Evolutionary conservation across 2,329 filamentous ascomycete species (phyloP), one percentile per base, ranked within the genome.

Genomic region (Pseudodiploospora longispora): DNA sequence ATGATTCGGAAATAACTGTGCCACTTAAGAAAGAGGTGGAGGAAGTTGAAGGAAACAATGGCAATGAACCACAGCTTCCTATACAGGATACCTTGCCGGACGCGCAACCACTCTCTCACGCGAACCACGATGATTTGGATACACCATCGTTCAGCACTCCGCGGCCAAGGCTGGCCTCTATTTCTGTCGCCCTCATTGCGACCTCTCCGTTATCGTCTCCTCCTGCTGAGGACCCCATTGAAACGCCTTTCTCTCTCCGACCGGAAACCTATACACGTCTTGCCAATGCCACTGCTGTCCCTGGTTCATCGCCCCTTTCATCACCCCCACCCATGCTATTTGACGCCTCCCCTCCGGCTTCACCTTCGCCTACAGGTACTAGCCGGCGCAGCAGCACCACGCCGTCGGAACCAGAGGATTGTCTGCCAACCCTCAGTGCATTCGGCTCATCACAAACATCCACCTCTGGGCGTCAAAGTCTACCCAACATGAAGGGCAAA

Each of bases 401-500:
- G 35, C 66, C 62, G 0, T 73, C 72, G 0, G 69, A 73, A 35
- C 62, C 65, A 2, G 71, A 72, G 29, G 70, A 71, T 38, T 64
- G 64, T 5, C 63, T 67, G 10, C 63, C 63, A 3, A 65, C 62
- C 4, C 59, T 66, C 0, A 70, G 69, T 10, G 57, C 63, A 2
- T 55, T 65, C 27, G 61, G 59, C 37, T 54, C 56, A 9, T 72
- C 69, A 1, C 67, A 72, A 43, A 51, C 58, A 10, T 65, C 67
- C 48, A 57, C 43, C 48, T 62, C 43, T 5, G 47, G 57, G 7
- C 59, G 49, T 48, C 62, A 56, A 33, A 59, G 60, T 1, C 58
- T 83, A 1, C 77, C 78, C 2, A 78, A 81, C 38, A 75, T 86
- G 60, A 85, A 85, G 57, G 83, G 83, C 3, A 76, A 78, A 44